A percentile compares a stretch with the other conserved stretches of the same genome.
Evolutionary conservation across 495 filamentous ascomycete genomes (phyloP).

Genomic region (Penicillium alfredii): DNA sequence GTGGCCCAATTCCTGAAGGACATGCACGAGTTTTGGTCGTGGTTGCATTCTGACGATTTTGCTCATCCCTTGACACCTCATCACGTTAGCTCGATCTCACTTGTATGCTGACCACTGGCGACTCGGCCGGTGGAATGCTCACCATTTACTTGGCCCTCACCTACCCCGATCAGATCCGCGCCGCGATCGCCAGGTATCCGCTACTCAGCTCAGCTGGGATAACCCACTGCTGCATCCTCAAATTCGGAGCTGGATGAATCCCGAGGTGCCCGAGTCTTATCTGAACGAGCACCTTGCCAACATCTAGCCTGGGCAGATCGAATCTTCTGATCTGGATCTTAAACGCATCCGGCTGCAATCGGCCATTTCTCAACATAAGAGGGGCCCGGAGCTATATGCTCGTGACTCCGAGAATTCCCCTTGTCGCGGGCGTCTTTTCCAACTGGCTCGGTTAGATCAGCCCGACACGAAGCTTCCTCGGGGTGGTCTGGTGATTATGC

Average conservation of each 20-base stretch:
- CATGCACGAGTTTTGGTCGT: conserved; percentile 39
- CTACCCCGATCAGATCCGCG: conserved; percentile 16
- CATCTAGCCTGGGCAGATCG: conserved; percentile 6
- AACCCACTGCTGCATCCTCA: background rate
- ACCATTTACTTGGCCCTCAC: conserved; percentile 13
- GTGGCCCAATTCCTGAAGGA: conserved; percentile 38
- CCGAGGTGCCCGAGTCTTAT: background rate
- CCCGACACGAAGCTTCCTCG: conserved; percentile 10
- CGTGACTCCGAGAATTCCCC: conserved; percentile 6
- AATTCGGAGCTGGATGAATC: background rate
- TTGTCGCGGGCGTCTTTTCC: conserved; percentile 8
- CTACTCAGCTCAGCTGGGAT: conserved; percentile 4
- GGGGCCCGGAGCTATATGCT: conserved; percentile 1
- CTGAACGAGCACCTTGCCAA: conserved; percentile 1
- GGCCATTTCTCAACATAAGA: conserved; percentile 1
- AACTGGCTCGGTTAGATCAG: conserved; percentile 10
- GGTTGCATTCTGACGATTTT: conserved; percentile 26
- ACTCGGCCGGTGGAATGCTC: conserved; percentile 16
- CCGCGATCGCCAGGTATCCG: conserved; percentile 12
- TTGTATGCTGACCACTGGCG: conserved; percentile 12
- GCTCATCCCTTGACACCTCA: background rate
- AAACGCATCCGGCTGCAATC: background rate
- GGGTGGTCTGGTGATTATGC: conserved; percentile 14
- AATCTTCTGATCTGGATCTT: conserved; percentile 1
- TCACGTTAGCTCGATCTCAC: conserved; percentile 14